These are phyloP conservation scores for Verticillium zaregamsianum DNA, from an alignment of 2,329 filamentous ascomycete species.

Conservation along the genomic window DNA sequence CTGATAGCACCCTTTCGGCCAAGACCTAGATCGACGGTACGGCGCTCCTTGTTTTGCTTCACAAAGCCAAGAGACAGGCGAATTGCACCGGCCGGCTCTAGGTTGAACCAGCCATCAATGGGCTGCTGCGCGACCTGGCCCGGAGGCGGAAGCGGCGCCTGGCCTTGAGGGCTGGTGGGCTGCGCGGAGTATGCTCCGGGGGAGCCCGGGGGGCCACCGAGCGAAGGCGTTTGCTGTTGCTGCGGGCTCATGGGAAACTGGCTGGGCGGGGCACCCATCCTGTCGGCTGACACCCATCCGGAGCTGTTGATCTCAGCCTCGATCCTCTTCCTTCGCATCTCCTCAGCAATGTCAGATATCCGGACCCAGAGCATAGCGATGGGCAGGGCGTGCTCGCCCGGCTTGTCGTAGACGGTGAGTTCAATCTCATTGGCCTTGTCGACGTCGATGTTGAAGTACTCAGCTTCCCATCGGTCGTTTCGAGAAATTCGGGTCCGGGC, in stretches of 20 bases:
- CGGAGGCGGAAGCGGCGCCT: slow-evolving; percentile 31
- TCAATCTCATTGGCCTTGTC: slow-evolving; percentile 99
- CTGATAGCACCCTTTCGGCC: slow-evolving; percentile 94
- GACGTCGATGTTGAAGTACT: slow-evolving; percentile 87
- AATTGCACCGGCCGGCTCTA: slow-evolving; percentile 91
- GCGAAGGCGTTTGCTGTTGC: slow-evolving; percentile 30
- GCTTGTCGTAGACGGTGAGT: slow-evolving; percentile 95
- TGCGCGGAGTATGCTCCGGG: slow-evolving; percentile 32
- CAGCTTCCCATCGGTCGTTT: slow-evolving; percentile 87
- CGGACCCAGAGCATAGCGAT: slow-evolving; percentile 95
- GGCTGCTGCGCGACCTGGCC: slow-evolving; percentile 53
- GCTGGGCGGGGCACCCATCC: slow-evolving; percentile 67
- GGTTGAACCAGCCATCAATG: slow-evolving; percentile 94
- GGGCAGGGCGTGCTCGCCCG: slow-evolving; percentile 82
- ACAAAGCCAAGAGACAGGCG: slow-evolving; percentile 87
- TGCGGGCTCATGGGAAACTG: slow-evolving; percentile 57
- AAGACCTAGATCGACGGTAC: slow-evolving; percentile 82
- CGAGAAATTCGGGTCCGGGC: slow-evolving; percentile 81
- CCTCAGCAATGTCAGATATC: slow-evolving; percentile 95
- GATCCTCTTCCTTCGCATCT: slow-evolving; percentile 95
- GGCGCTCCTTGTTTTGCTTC: slow-evolving; percentile 81
- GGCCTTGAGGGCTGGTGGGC: slow-evolving; percentile 18
- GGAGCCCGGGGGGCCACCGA: slow-evolving; percentile 39
- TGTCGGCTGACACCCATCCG: slow-evolving; percentile 96
- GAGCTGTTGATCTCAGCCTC: slow-evolving; percentile 92